Base-by-base conservation (phyloP, 495 filamentous ascomycete genomes). In the Pyrenopolyporus hunteri region DNA sequence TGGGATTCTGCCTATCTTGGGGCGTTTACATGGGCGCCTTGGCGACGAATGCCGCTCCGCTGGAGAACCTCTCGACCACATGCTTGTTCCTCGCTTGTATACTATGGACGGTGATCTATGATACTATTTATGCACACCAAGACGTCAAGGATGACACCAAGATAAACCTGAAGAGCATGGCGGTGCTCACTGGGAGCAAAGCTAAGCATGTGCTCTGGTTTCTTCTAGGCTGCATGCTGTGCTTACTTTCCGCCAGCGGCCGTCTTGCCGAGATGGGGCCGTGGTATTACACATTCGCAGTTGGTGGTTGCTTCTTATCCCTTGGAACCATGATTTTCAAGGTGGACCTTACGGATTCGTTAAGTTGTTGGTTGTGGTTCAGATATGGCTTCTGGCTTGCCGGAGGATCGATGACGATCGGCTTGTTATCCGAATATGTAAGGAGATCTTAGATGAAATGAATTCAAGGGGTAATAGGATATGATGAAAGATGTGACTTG, bases 111-210 rank as follows among this genome's bases (percentile, higher is more conserved):
- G 47, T 70, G 11, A 72, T 78, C 17, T 80, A 75, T 54, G 78
- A 81, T 48, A 78, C 72, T 0, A 59, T 80, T 9, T 82, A 81
- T 45, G 77, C 73, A 0, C 66, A 73, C 43, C 75, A 78, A 46
- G 80, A 82, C 55, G 4, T 72, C 0, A 42, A 63, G 22, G 76
- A 80, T 25, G 80, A 82, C 50, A 20, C 69, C 3, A 71, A 75
- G 16, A 70, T 62, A 0, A 76, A 75, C 1, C 63, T 80, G 5
- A 70, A 67, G 57, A 64, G 57, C 9, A 67, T 75, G 57, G 76
- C 76, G 10, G 68, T 80, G 3, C 23, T 23, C 11, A 73, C 70
- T 26, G 16, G 43, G 6, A 20, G 72, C n/a, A 14, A 19, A 2
- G 64, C 62, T 0, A 68, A 67, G 40, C 0, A 25, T 2, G n/a